A percentile compares a stretch with the other conserved stretches of the same genome.
phyloP scores from a whole-genome alignment of 2,329 filamentous ascomycete species.

The Teratosphaeria pseudoeucalypti region DNA sequence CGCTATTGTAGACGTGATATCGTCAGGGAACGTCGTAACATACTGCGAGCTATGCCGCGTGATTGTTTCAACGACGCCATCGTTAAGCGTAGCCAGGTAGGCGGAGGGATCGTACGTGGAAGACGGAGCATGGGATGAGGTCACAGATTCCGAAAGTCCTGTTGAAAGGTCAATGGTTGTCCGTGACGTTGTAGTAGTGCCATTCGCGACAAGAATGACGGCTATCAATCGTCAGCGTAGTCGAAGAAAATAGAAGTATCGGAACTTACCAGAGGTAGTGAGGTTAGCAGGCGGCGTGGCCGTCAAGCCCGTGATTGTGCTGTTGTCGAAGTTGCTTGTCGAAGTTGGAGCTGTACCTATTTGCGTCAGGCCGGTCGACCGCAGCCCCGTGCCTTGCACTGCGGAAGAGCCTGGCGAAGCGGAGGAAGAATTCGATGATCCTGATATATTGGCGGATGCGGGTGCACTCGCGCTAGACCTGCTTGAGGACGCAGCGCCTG shows the following conservation, averaged over 20 bases:
- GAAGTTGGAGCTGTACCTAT: neutral
- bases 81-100: slow-evolving; percentile 16
- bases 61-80: slow-evolving; percentile 17
- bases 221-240: slow-evolving; percentile 10
- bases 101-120: slow-evolving; percentile 5
- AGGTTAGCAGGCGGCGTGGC: slow-evolving; percentile 8
- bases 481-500: neutral
- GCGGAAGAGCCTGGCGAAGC: neutral
- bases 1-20: slow-evolving; percentile 14
- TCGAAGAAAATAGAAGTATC: neutral
- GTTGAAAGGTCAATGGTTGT: slow-evolving; percentile 9
- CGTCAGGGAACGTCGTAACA: slow-evolving; percentile 18
- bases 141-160: neutral
- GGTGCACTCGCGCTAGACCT: neutral
- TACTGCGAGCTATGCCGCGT: slow-evolving; percentile 12
- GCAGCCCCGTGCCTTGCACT: neutral
- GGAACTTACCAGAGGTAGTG: slow-evolving; percentile 16
- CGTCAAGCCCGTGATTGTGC: slow-evolving; percentile 2
- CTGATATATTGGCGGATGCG: neutral
- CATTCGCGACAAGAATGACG: slow-evolving; percentile 10
- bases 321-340: neutral
- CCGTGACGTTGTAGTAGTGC: slow-evolving; percentile 11
- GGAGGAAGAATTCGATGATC: neutral
- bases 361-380: slow-evolving; percentile 1
- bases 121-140: neutral